Evolutionary conservation across 139 green algal genomes (phyloP).

Genomic region (Nannochloris sp.): DNA sequence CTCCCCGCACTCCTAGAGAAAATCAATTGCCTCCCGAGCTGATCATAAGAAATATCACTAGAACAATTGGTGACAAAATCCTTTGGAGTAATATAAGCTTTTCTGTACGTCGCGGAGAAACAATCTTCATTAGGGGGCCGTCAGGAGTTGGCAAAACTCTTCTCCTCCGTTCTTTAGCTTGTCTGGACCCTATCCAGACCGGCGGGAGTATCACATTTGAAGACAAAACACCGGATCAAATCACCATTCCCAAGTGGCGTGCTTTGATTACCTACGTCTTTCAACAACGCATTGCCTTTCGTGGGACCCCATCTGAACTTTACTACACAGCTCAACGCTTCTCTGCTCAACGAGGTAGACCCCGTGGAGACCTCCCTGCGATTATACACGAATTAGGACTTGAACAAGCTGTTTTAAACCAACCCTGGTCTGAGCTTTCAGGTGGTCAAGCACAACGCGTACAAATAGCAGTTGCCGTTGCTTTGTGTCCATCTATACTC

Average conservation of each 20-base stretch:
- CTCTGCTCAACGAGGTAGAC: slow-evolving; percentile 33
- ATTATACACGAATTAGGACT: slow-evolving; percentile 62
- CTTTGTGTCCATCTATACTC: slow-evolving; percentile 64
- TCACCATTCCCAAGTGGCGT: slow-evolving; percentile 40
- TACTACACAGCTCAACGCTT: slow-evolving; percentile 63
- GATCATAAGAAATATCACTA: neutral
- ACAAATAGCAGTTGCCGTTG: slow-evolving; percentile 62
- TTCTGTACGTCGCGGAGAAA: slow-evolving; percentile 31
- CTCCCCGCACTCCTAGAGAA: neutral
- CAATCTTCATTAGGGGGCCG: slow-evolving; percentile 60
- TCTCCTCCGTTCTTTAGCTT: slow-evolving; percentile 58
- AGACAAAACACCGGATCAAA: slow-evolving; percentile 24
- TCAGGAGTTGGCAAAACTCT: slow-evolving; percentile 73
- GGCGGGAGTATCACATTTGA: slow-evolving; percentile 34
- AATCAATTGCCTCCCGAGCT: neutral
- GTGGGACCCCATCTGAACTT: slow-evolving; percentile 64
- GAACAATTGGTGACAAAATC: neutral
- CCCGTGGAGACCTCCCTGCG: slow-evolving; percentile 55
- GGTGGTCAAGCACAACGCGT: slow-evolving; percentile 76
- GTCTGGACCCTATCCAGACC: slow-evolving; percentile 49
- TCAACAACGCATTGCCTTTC: slow-evolving; percentile 51
- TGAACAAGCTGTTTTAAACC: slow-evolving; percentile 61
- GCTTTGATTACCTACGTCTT: slow-evolving; percentile 50
- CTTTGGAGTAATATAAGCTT: slow-evolving; percentile 33
- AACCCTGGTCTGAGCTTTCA: slow-evolving; percentile 70